These are phyloP conservation scores for Micractinium conductrix DNA, from an alignment of 139 green algal genomes.

Conservation along the genomic window DNA sequence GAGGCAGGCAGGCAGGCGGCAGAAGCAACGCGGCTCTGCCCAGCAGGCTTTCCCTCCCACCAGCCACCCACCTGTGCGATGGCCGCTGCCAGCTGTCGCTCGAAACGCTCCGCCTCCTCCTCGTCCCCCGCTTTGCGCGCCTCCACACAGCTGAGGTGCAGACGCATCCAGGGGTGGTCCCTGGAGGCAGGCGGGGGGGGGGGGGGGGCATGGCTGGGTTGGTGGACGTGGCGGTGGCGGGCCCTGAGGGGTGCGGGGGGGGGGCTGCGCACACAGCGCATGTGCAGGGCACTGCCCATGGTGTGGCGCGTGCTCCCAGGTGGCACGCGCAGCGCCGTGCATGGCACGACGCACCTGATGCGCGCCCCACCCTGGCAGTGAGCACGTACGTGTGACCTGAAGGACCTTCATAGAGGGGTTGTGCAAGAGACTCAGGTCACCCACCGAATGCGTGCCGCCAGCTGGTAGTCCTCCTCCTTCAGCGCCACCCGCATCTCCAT, in stretches of 20 bases:
- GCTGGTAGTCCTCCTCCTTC: conserved; percentile 64
- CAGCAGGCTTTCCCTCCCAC: too few species aligned
- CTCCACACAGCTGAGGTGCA: conserved; percentile 52
- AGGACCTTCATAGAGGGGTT: too few species aligned
- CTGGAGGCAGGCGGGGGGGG: not conserved
- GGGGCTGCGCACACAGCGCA: not conserved
- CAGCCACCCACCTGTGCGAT: too few species aligned
- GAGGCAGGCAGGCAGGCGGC: too few species aligned
- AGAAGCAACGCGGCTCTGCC: too few species aligned
- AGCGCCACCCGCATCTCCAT: conserved; percentile 70
- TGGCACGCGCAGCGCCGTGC: not conserved
- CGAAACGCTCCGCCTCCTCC: conserved; percentile 24
- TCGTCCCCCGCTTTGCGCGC: conserved; percentile 2
- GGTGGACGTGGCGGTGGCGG: not conserved
- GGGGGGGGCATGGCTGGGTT: too few species aligned
- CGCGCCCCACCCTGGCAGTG: not conserved
- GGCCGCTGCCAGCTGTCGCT: conserved; percentile 13
- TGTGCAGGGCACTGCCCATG: not conserved
- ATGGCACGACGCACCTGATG: not conserved
- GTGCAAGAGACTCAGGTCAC: not conserved
- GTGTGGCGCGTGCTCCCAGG: not conserved
- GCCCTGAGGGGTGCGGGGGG: not conserved
- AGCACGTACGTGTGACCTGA: too few species aligned
- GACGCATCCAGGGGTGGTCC: conserved; percentile 75
- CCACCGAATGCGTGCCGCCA: conserved; percentile 45